Evolutionary conservation across 257 asterid genomes (phyloP).

Genomic region (Henckelia pumila): DNA sequence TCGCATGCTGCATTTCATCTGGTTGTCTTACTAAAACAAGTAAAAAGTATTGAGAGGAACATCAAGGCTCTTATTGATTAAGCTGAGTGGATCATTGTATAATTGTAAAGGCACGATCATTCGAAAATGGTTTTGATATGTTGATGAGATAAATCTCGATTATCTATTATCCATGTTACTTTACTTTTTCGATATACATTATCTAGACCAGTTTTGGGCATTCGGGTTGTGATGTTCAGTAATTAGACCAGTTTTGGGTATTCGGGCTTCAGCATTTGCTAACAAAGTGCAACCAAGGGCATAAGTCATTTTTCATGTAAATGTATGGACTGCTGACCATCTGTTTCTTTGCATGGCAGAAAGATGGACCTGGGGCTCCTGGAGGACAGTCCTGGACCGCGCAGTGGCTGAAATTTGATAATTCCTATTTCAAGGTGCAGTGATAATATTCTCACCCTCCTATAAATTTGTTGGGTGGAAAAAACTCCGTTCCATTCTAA

Average conservation of each 20-base stretch:
- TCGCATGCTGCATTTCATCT: conserved; percentile 15
- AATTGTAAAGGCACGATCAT: conserved; percentile 1
- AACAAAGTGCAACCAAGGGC: conserved; percentile 1
- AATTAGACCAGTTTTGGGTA: background rate
- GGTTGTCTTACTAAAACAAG: background rate
- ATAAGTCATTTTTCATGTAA: conserved; percentile 8
- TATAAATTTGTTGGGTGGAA: conserved; percentile 12
- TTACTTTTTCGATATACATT: conserved; percentile 16
- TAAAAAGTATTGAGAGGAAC: background rate
- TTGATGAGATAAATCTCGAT: conserved; percentile 5
- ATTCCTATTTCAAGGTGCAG: conserved; percentile 85
- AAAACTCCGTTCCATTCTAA: conserved; percentile 23
- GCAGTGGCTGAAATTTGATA: conserved; percentile 92
- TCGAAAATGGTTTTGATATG: conserved; percentile 5
- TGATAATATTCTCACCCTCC: conserved; percentile 2
- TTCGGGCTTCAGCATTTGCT: conserved; percentile 16
- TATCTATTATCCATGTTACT: background rate
- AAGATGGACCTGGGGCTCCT: conserved; percentile 97
- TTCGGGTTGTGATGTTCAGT: too few relatives aligned
- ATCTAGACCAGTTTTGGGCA: background rate
- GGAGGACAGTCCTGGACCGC: conserved; percentile 99
- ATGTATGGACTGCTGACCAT: conserved; percentile 1
- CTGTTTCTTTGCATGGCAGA: conserved; percentile 50
- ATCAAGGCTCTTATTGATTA: background rate
- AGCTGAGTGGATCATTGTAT: background rate